Percentiles rank a stretch among this genome's conserved stretches.
These are phyloP conservation scores for Lasiodiplodia hormozganensis DNA, from an alignment of 2,329 filamentous ascomycete genomes.

Conservation along the genomic window DNA sequence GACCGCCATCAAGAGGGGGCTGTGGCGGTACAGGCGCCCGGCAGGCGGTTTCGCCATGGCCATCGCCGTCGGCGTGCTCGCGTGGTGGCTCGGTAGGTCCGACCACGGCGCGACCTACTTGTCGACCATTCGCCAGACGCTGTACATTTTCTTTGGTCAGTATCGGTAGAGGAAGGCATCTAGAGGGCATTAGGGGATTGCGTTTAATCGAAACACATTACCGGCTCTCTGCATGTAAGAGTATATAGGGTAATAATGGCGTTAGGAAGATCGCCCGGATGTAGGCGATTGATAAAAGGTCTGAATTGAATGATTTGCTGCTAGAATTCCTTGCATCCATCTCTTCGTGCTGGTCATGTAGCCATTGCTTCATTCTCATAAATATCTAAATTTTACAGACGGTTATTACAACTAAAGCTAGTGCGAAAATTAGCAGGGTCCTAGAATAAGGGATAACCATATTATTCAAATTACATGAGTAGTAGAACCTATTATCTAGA, in stretches of 20 bases:
- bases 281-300: no score
- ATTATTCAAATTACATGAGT: no score
- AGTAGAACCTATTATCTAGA: no score
- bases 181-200: not conserved
- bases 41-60: slow-evolving; percentile 62
- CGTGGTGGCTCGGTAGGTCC: slow-evolving; percentile 42
- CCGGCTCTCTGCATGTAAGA: not conserved
- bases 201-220: not conserved
- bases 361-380: no score
- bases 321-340: no score
- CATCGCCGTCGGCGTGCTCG: slow-evolving; percentile 49
- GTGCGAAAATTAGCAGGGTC: no score
- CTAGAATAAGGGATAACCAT: no score
- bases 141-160: slow-evolving; percentile 2
- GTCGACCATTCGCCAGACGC: slow-evolving; percentile 6
- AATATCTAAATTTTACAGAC: no score
- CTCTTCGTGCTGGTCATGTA: no score
- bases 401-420: no score
- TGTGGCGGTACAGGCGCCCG: slow-evolving; percentile 72
- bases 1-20: slow-evolving; percentile 43
- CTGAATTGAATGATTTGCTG: no score
- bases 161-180: slow-evolving; percentile 3
- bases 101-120: not conserved
- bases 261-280: no score
- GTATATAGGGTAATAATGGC: not conserved